Evolutionary conservation across 495 filamentous ascomycete genomes (phyloP), one percentile per base, ranked within the genome.

Genomic region (Emericellopsis terricola): DNA sequence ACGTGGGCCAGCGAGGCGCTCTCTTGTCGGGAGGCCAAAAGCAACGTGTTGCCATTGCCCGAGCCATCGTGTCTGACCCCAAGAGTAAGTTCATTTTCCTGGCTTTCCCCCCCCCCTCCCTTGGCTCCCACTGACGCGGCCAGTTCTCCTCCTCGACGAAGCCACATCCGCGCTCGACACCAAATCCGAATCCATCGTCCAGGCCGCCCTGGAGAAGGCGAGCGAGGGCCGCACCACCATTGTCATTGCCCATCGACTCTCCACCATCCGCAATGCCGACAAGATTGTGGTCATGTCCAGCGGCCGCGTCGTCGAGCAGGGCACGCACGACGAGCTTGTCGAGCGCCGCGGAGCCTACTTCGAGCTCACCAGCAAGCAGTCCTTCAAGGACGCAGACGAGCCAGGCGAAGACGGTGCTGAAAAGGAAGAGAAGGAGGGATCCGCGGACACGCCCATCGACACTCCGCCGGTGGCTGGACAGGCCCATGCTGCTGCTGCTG

Each of bases 91-190:
- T n/a, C n/a, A n/a, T n/a, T n/a, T n/a, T n/a, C n/a, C n/a, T n/a
- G n/a, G n/a, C n/a, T n/a, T n/a, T n/a, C n/a, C n/a, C n/a, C n/a
- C n/a, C n/a, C n/a, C n/a, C n/a, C n/a, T n/a, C n/a, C n/a, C n/a
- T n/a, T n/a, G n/a, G n/a, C n/a, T n/a, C n/a, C n/a, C n/a, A n/a
- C n/a, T n/a, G n/a, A n/a, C n/a, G n/a, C n/a, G n/a, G n/a, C n/a
- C 21, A 15, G 71, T 92, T 17, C 50, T 92, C 10, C 69, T 92
- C n/a, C 55, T 89, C 11, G 82, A 91, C 42, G 82, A 91, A 45
- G 78, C 77, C 0, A 91, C 81, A 0, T 71, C 68, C 46, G 76
- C 80, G 6, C 56, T 91, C 2, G 82, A 91, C 44, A 61, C 65
- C 4, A 62, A 65, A 14, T 71, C 71, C 40, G 78, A 83, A 37